Evolutionary conservation across 768 basidiomycete species (phyloP), one percentile per base, ranked within the genome.

Genomic region (Leucosporidium creatinivorum): DNA sequence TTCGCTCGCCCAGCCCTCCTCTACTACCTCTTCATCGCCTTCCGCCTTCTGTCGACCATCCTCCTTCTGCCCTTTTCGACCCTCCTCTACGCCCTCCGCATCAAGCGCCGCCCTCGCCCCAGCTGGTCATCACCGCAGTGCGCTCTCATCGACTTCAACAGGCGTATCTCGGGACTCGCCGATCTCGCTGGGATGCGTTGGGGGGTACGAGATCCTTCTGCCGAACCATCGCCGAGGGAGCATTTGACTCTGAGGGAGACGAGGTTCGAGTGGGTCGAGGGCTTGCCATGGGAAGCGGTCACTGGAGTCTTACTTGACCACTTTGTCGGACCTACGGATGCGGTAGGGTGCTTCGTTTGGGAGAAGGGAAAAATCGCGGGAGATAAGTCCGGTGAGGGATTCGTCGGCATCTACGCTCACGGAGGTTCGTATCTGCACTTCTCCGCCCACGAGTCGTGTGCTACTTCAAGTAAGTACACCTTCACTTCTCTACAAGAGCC

Each of bases 401-500:
- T 74, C 71, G 74, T 81, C 58, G 66, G 79, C 10, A 61, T 77
- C 49, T 75, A 77, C 65, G 64, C 79, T 50, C 77, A 80, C 62
- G 79, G 77, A 44, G 78, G 78, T 69, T 74, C 69, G 66, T 26
- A 23, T 63, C 49, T 13, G 5, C 50, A 23, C 25, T 51, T 21
- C 28, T 6, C 10, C 8, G 23, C 9, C 8, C 21, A 26, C 23
- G 25, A 51, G 13, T 23, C 21, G 50, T 23, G 13, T 26, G 25
- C 39, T 15, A 44, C 39, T 12, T 44, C 39, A 9, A 13, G 39
- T 44, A 13, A 44, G 39, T 8, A 9, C 5, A 26, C 25, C 44
- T 47, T 47, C 57, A 1, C 66, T 68, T 36, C 62, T 62, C 1
- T 62, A 63, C 25, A 61, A 62, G 48, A 59, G 8, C 62, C 66